These are phyloP conservation scores for Suhomyces prunicola DNA, from an alignment of 805 yeast species.

Conservation along the genomic window DNA sequence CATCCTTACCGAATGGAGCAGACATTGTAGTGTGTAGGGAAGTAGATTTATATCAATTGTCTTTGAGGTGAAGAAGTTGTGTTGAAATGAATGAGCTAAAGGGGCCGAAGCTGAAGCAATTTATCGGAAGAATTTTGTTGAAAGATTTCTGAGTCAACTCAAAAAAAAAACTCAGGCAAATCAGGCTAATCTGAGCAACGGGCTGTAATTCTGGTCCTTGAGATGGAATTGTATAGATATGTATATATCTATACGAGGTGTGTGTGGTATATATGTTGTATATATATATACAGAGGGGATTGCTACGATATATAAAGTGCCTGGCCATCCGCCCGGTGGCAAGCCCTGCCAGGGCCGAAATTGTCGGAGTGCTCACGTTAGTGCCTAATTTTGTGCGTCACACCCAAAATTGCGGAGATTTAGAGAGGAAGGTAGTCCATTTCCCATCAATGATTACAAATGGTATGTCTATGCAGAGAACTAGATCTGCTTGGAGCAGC, in stretches of 20 bases:
- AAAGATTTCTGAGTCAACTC: neutral
- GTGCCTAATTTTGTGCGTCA: neutral
- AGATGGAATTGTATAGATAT: neutral
- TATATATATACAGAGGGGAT: neutral
- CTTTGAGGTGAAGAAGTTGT: neutral
- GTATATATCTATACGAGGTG: neutral
- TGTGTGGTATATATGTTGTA: neutral
- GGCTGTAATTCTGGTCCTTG: neutral
- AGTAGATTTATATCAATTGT: neutral
- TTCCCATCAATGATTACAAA: neutral
- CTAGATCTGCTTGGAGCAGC: neutral
- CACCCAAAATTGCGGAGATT: neutral
- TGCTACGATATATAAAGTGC: neutral
- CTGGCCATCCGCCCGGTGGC: neutral
- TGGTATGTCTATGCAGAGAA: neutral
- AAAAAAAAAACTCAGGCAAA: neutral
- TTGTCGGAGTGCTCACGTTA: neutral
- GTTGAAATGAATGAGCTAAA: neutral
- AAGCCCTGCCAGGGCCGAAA: neutral
- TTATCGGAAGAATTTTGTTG: neutral
- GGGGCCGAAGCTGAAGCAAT: neutral
- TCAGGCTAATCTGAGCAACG: neutral
- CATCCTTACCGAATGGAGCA: slow-evolving; percentile 56
- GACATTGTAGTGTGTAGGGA: slow-evolving; percentile 17
- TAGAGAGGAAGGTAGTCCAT: neutral